Conservation (phyloP, 1,139 yeast species). For the Candida labiduridarum region DNA sequence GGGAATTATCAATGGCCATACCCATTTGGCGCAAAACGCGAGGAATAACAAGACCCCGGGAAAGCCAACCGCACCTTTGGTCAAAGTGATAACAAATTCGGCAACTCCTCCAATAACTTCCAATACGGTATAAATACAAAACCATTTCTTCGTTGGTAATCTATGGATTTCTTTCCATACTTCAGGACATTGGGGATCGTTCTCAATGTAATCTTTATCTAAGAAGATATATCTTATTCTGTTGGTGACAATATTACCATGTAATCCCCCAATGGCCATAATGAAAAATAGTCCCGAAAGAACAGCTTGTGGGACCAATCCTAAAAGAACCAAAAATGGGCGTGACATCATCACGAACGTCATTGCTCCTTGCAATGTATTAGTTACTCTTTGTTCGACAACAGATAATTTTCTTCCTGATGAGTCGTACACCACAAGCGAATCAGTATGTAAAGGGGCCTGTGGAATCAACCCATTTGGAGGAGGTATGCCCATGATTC, state of each 20-base stretch:
- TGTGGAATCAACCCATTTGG: conserved; percentile 97
- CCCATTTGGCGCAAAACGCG: conserved; percentile 65
- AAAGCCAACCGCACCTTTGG: conserved; percentile 92
- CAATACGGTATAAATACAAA: conserved; percentile 56
- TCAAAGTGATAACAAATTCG: conserved; percentile 84
- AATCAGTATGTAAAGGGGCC: conserved; percentile 89
- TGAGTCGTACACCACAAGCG: conserved; percentile 64
- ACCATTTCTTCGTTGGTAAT: conserved; percentile 48
- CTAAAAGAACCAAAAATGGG: conserved; percentile 79
- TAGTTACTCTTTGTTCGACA: conserved; percentile 88
- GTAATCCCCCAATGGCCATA: conserved; percentile 85
- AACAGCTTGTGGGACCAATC: conserved; percentile 91
- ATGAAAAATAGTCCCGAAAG: conserved; percentile 89
- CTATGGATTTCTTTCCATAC: conserved; percentile 35
- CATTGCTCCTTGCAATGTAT: conserved; percentile 79
- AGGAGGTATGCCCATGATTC: conserved; percentile 87
- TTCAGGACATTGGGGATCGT: conserved; percentile 40
- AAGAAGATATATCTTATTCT: conserved; percentile 65
- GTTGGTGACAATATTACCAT: conserved; percentile 64
- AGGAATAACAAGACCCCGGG: conserved; percentile 72
- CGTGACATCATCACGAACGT: conserved; percentile 88
- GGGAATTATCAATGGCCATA: conserved; percentile 70
- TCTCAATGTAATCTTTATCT: conserved; percentile 51
- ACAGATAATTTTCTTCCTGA: conserved; percentile 54
- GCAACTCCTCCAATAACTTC: conserved; percentile 71